These are phyloP conservation scores for Candida jianshihensis DNA, from an alignment of 805 yeast genomes.

Conservation along the genomic window DNA sequence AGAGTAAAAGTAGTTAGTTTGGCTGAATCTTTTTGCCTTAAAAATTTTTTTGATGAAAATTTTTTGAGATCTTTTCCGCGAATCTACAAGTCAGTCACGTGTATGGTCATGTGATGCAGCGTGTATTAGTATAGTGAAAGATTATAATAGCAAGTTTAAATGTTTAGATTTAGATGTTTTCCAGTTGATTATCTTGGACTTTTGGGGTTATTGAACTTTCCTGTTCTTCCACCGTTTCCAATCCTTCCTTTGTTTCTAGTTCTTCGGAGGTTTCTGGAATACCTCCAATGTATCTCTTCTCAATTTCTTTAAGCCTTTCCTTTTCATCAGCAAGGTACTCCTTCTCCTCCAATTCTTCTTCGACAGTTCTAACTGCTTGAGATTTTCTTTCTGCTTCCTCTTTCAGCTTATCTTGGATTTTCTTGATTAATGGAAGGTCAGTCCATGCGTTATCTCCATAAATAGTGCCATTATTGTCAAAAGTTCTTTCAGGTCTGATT, in stretches of 20 bases:
- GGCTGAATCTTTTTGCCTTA: background rate
- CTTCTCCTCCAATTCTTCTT: too few species aligned
- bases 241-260: background rate
- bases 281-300: background rate
- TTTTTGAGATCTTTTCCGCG: background rate
- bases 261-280: background rate
- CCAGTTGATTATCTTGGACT: background rate
- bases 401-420: slow-evolving; percentile 12
- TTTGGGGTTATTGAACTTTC: background rate
- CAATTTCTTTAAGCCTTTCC: too few species aligned
- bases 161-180: too few species aligned
- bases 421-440: slow-evolving; percentile 14
- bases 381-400: background rate
- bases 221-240: background rate
- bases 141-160: too few species aligned
- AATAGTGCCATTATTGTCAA: slow-evolving; percentile 9
- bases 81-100: background rate
- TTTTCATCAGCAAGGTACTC: too few species aligned
- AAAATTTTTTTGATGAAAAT: background rate
- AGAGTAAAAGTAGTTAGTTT: background rate
- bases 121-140: too few species aligned
- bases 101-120: background rate
- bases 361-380: too few species aligned
- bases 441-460: slow-evolving; percentile 14
- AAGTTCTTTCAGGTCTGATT: slow-evolving; percentile 14